Evolutionary conservation across 257 asterid genomes (phyloP), one percentile per base, ranked within the genome.

Genomic region (Asclepias syriaca): DNA sequence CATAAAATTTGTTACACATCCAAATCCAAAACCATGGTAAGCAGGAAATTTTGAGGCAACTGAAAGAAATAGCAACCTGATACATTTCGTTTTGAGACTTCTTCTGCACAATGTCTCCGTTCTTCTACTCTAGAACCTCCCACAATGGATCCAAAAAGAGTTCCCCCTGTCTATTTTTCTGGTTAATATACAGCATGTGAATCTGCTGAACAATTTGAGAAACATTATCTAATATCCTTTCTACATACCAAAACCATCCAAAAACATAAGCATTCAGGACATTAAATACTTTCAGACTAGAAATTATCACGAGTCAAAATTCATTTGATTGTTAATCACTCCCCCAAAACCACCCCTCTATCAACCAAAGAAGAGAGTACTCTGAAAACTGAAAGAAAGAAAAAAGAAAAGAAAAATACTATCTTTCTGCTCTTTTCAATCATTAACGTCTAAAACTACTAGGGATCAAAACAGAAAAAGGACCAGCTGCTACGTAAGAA

Each of bases 121-220:
- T 85, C 95, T 69, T 82, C 89, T 72, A 85, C 77, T 14, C 75
- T 79, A 72, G 97, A 88, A 78, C 97, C 97, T 81, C 99, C 99
- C 43, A 91, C 99, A 45, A 91, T 73, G 76, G 98, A 87, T 71
- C 99, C 99, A 83, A 94, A 91, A 77, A 87, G 77, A 69, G 96
- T 91, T 78, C 88, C 91, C 69, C 85, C 87, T 81, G 89, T 73
- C 98, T 94, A 77, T 58, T 57, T 43, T 21, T 79, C 58, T 24
- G 71, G 61, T 79, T 55, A 77, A 65, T 39, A 18, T 10, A 60
- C 49, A 50, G 59, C 57, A 22, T 53, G 54, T 63, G 19, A 48
- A 65, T 60, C 79, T 22, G 55, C 15, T 32, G 29, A 48, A 32
- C 18, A 32, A 51, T 37, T 64, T 34, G 22, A 8, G 22, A 34